These are phyloP conservation scores for Naematelia aurantialba DNA, from an alignment of 768 basidiomycete genomes.

Conservation along the genomic window DNA sequence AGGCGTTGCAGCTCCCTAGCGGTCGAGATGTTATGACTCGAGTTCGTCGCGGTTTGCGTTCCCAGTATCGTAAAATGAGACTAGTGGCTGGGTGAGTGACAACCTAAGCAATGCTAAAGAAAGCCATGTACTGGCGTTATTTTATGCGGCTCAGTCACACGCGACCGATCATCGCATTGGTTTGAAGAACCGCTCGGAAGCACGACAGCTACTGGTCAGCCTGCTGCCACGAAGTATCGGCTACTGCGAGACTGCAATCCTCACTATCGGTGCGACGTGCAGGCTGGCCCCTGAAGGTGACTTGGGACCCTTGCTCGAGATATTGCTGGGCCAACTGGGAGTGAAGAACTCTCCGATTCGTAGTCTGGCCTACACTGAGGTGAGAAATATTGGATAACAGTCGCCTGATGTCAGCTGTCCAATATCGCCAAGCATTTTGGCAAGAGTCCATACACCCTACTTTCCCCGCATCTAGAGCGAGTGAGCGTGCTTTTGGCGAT, in stretches of 20 bases:
- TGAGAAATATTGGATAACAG: slow-evolving; percentile 10
- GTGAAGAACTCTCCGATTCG: slow-evolving; percentile 23
- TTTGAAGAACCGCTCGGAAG: not conserved
- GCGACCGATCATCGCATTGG: not conserved
- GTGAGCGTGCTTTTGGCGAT: slow-evolving; percentile 38
- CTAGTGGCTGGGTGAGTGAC: slow-evolving; percentile 12
- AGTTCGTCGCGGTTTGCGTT: slow-evolving; percentile 2
- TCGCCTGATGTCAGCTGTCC: slow-evolving; percentile 29
- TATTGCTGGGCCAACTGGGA: slow-evolving; percentile 36
- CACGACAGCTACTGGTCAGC: not conserved
- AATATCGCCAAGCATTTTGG: slow-evolving; percentile 25
- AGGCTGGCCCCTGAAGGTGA: slow-evolving; percentile 17
- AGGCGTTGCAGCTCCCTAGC: slow-evolving; percentile 5
- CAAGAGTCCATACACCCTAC: slow-evolving; percentile 41
- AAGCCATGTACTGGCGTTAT: not conserved
- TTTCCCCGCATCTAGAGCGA: slow-evolving; percentile 34
- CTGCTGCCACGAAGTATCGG: slow-evolving; percentile 3
- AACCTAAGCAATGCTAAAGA: not conserved
- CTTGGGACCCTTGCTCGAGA: slow-evolving; percentile 25
- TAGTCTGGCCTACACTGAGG: slow-evolving; percentile 40
- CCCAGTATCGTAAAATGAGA: not conserved
- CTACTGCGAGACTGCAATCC: slow-evolving; percentile 24
- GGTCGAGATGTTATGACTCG: slow-evolving; percentile 10
- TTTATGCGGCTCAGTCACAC: not conserved
- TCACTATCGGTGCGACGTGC: slow-evolving; percentile 29